Conservation (phyloP, 495 filamentous ascomycete genomes). For the Aspergillus steynii region DNA sequence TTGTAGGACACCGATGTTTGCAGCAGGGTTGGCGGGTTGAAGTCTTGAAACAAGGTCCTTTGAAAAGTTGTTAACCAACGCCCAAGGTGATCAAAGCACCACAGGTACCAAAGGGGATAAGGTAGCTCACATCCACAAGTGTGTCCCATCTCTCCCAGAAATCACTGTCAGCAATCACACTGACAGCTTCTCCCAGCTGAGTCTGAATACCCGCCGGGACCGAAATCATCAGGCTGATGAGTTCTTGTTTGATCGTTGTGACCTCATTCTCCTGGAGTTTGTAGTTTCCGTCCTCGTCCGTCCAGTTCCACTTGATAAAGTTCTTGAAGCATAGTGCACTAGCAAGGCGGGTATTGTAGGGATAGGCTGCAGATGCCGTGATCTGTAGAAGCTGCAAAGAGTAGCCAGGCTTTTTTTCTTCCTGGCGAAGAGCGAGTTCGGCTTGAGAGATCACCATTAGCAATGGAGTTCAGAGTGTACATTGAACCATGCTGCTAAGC, state of each 20-base stretch:
- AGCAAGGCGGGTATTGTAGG: constrained; percentile 78
- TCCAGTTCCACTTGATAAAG: constrained; percentile 89
- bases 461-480: not conserved
- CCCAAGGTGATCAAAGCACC: constrained; percentile 9
- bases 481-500: not conserved
- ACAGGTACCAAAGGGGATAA: constrained; percentile 3
- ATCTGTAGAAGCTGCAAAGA: constrained; percentile 86
- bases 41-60: constrained; percentile 88
- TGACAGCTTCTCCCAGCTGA: constrained; percentile 94
- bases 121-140: constrained; percentile 65
- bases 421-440: constrained; percentile 70
- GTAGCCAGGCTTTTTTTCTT: constrained; percentile 80
- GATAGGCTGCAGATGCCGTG: constrained; percentile 68
- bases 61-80: constrained; percentile 3
- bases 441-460: constrained; percentile 48
- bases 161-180: constrained; percentile 95
- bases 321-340: constrained; percentile 98
- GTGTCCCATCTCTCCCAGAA: constrained; percentile 97
- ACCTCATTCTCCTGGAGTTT: constrained; percentile 81
- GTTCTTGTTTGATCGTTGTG: constrained; percentile 82
- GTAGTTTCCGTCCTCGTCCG: constrained; percentile 89
- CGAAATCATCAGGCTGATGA: constrained; percentile 95
- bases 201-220: constrained; percentile 84
- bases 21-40: constrained; percentile 68
- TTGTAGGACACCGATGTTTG: constrained; percentile 91